Evolutionary conservation across 495 filamentous ascomycete genomes (phyloP).

Genomic region (Sabuloglossum arenarium): DNA sequence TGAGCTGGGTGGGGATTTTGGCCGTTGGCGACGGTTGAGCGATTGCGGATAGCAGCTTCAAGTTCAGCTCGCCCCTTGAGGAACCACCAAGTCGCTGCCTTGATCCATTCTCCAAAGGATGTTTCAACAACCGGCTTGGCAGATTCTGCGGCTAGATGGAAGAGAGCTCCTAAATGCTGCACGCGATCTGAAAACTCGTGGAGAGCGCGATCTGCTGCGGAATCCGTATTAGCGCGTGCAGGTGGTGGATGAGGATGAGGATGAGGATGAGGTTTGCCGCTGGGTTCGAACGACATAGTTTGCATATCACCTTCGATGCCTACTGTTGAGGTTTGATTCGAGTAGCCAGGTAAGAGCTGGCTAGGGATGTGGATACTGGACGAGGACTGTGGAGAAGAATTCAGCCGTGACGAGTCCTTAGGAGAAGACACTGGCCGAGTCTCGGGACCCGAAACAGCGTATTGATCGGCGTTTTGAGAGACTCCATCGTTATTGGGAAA

Average conservation of each 20-base stretch:
- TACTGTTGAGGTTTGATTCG: neutral
- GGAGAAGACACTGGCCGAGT: neutral
- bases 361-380: neutral
- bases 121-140: slow-evolving; percentile 19
- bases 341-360: neutral
- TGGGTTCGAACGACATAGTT: neutral
- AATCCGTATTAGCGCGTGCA: neutral
- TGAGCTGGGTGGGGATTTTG: slow-evolving; percentile 6
- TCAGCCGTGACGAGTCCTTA: neutral
- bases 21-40: slow-evolving; percentile 25
- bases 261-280: neutral
- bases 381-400: neutral
- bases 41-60: slow-evolving; percentile 45
- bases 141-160: slow-evolving; percentile 48
- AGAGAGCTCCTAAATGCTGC: slow-evolving; percentile 42
- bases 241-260: no score
- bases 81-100: slow-evolving; percentile 75
- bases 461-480: neutral
- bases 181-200: slow-evolving; percentile 23
- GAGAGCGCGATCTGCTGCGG: slow-evolving; percentile 40
- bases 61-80: slow-evolving; percentile 50
- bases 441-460: neutral
- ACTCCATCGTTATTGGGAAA: neutral
- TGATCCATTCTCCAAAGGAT: slow-evolving; percentile 39
- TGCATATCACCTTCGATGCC: neutral